Base-by-base conservation (phyloP, 495 filamentous ascomycete genomes). In the Tuber indicum region DNA sequence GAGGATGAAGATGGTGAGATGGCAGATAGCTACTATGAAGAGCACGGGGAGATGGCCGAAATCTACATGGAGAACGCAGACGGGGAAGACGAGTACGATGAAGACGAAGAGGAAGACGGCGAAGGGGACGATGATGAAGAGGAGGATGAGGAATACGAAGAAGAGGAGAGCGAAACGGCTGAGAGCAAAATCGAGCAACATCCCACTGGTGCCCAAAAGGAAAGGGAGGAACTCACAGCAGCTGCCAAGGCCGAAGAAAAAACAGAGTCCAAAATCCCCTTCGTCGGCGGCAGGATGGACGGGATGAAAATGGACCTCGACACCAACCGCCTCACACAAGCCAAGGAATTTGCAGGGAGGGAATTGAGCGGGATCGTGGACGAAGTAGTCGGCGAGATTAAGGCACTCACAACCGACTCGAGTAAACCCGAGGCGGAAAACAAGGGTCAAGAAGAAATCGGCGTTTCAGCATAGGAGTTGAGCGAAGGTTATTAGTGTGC, bases 11-110 rank as follows among this genome's bases (percentile, higher is more conserved):
- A 86, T 17, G 85, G 85, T 12, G 87, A 73, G 84, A 72, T 85
- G 84, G 70, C 84, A 87, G 47, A 86, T 81, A 43, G 86, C 87
- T 1, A 86, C 86, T 9, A 85, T 46, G 85, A 87, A n/a, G 88
- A 86, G 12, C 84, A 84, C 7, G 85, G 84, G 49, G 84, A 85
- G n/a, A 77, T 80, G 82, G 79, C 76, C 3, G 82, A 83, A 52
- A 76, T 74, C 44, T 81, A 83, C 43, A 42, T 44, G 85, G 82
- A 80, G 73, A 84, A 84, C 71, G 86, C 85, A 72, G 85, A 85
- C 52, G 84, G 84, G 42, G 82, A 81, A 46, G 81, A 84, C 66
- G 86, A 84, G 41, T 84, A 84, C 36, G 81, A 76, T 17, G 85
- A 84, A 36, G 83, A 86, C 32, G 84, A 85, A 46, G 87, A 91